Conservation (phyloP, 75 land plant species). For the Cupressus sempervirens region DNA sequence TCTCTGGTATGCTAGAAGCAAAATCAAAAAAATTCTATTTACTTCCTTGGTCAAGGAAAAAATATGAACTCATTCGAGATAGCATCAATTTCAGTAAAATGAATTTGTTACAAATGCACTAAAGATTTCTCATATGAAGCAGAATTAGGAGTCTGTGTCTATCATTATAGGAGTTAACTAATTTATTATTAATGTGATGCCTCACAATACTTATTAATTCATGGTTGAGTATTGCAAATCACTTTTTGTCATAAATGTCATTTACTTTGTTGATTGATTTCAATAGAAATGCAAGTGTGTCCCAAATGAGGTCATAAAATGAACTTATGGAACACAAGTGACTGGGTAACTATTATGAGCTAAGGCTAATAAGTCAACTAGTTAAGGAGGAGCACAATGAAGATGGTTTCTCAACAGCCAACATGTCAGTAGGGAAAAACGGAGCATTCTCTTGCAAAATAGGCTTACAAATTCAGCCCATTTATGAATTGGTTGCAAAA, state of each 20-base stretch:
- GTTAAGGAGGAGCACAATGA: not conserved
- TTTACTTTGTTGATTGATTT: not conserved
- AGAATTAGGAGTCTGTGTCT: not conserved
- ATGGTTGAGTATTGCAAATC: not conserved
- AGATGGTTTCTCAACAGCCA: not conserved
- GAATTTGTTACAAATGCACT: not conserved
- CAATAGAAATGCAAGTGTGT: not conserved
- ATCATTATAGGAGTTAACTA: not conserved
- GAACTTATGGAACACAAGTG: not conserved
- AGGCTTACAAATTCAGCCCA: not conserved
- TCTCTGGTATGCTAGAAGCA: not conserved
- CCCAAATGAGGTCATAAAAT: not conserved
- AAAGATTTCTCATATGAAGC: too few species aligned
- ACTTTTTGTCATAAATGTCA: not conserved
- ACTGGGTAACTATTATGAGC: not conserved
- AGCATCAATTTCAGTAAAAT: not conserved
- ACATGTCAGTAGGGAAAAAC: not conserved
- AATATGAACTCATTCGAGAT: not conserved
- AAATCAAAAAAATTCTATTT: not conserved
- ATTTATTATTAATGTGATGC: not conserved
- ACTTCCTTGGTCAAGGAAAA: not conserved
- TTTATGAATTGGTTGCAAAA: too few species aligned
- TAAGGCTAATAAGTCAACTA: not conserved
- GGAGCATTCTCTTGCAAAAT: not conserved
- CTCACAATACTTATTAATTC: too few species aligned